Evolutionary conservation across 306 rosid genomes (phyloP).

Genomic region (Citrullus amarus): DNA sequence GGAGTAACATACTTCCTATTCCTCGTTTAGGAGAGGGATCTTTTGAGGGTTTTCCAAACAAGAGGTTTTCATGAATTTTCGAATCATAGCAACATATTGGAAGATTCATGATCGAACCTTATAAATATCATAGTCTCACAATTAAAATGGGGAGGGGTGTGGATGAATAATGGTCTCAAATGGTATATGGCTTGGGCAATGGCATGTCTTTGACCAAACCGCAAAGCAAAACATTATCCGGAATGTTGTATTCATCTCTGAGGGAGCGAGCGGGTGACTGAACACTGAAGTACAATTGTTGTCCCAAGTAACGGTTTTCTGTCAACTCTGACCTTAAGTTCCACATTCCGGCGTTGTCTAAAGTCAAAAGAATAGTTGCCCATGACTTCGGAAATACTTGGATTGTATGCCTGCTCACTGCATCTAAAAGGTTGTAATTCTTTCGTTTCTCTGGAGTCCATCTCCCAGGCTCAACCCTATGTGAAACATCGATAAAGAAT

Average conservation of each 20-base stretch:
- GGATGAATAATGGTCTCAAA: background rate
- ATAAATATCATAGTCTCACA: background rate
- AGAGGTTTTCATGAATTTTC: background rate
- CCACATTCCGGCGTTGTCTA: constrained; percentile 25
- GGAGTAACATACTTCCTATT: background rate
- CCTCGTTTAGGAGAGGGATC: background rate
- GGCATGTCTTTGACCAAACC: constrained; percentile 2
- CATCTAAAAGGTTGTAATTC: constrained; percentile 43
- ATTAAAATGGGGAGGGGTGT: background rate
- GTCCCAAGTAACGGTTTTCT: constrained; percentile 7
- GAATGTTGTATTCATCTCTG: background rate
- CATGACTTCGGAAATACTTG: constrained; percentile 44
- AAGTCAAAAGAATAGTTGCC: constrained; percentile 7
- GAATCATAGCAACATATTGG: background rate
- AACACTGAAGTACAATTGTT: background rate
- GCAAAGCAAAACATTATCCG: background rate
- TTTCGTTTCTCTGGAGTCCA: constrained; percentile 44
- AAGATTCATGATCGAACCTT: background rate
- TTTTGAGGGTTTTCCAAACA: no score
- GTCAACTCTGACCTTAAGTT: constrained; percentile 10
- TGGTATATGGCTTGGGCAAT: background rate
- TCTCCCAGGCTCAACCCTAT: constrained; percentile 57
- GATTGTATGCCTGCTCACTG: constrained; percentile 57
- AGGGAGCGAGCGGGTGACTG: background rate
- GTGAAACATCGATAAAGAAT: background rate